Evolutionary conservation across 306 rosid genomes (phyloP).

Genomic region (Carpinus viminea): DNA sequence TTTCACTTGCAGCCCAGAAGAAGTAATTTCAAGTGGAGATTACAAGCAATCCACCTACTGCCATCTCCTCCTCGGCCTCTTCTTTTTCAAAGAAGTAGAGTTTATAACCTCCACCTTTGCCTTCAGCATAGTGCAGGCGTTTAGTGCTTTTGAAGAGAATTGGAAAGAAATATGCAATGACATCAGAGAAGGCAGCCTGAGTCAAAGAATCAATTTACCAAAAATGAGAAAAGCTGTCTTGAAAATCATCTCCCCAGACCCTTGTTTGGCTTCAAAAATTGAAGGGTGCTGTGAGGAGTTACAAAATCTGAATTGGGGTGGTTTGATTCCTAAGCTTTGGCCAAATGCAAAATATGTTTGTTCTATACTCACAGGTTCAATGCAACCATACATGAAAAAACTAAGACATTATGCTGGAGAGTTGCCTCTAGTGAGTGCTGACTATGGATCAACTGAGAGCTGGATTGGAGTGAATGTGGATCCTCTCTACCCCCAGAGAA

Average conservation of each 20-base stretch:
- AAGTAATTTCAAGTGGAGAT: slow-evolving; percentile 80
- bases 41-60: slow-evolving; percentile 80
- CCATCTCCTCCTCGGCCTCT: slow-evolving; percentile 88
- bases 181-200: slow-evolving; percentile 49
- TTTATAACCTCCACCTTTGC: slow-evolving; percentile 79
- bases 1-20: slow-evolving; percentile 83
- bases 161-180: slow-evolving; percentile 73
- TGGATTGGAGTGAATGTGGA: slow-evolving; percentile 96
- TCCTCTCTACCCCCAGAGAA: slow-evolving; percentile 64
- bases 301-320: slow-evolving; percentile 55
- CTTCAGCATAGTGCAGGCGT: slow-evolving; percentile 77
- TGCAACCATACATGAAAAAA: slow-evolving; percentile 79
- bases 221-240: slow-evolving; percentile 55
- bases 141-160: slow-evolving; percentile 53
- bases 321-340: slow-evolving; percentile 78
- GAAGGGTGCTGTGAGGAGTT: slow-evolving; percentile 51
- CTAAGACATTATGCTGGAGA: slow-evolving; percentile 71
- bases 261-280: slow-evolving; percentile 49
- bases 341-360: slow-evolving; percentile 81
- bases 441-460: slow-evolving; percentile 95
- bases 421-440: slow-evolving; percentile 83
- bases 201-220: slow-evolving; percentile 43
- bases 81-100: slow-evolving; percentile 64
- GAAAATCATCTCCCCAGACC: slow-evolving; percentile 52
- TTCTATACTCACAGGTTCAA: slow-evolving; percentile 92